These are phyloP conservation scores for Xylariaceae sp. DNA, from an alignment of 2,329 filamentous ascomycete species.

Conservation along the genomic window DNA sequence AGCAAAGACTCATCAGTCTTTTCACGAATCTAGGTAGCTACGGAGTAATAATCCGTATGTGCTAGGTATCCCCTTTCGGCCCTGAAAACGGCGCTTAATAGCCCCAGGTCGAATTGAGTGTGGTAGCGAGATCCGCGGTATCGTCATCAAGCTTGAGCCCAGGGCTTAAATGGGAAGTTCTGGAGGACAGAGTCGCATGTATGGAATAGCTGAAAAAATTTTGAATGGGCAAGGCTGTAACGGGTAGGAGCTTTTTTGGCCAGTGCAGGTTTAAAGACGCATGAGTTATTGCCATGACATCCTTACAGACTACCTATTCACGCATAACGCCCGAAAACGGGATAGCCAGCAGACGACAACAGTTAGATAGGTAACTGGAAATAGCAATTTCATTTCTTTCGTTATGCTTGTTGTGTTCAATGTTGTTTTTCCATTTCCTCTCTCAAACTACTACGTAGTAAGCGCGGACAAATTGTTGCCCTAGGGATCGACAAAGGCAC, in stretches of 20 bases:
- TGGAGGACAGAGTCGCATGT: not conserved
- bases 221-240: not conserved
- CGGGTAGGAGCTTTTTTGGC: not conserved
- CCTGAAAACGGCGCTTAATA: not conserved
- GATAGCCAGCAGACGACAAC: too few relatives aligned
- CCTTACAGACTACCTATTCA: too few relatives aligned
- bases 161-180: not conserved
- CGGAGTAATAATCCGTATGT: too few relatives aligned
- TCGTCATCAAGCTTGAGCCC: not conserved
- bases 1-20: not conserved
- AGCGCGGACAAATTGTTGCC: too few relatives aligned
- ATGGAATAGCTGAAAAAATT: not conserved
- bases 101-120: not conserved
- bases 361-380: too few relatives aligned
- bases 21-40: not conserved
- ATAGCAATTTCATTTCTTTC: too few relatives aligned
- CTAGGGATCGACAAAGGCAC: too few relatives aligned
- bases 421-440: too few relatives aligned
- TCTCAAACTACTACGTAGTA: too few relatives aligned
- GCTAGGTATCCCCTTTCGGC: not conserved
- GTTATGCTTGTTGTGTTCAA: too few relatives aligned
- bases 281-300: too few relatives aligned
- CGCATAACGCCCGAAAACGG: too few relatives aligned
- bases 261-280: not conserved
- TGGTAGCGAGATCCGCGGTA: not conserved